Conservation (phyloP, 2,329 filamentous ascomycete species). For the Scedosporium dehoogii region DNA sequence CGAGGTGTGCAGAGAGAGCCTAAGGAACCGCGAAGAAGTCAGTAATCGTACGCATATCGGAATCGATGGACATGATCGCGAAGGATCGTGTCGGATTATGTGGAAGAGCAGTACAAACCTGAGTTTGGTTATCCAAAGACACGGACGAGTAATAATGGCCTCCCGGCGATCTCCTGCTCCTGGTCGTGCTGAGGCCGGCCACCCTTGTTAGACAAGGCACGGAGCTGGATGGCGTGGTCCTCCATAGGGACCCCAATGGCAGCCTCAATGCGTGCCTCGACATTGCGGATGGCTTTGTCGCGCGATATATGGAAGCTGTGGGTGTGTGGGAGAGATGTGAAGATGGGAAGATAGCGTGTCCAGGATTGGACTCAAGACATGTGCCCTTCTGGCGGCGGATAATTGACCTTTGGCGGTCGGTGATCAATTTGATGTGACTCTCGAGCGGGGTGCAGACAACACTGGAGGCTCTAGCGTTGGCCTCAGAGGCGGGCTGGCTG, state of each 20-base stretch:
- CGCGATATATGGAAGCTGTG: not conserved
- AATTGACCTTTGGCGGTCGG: too few relatives aligned
- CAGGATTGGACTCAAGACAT: too few relatives aligned
- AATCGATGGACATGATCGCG: not conserved
- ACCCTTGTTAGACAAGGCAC: not conserved
- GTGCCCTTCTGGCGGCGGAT: too few relatives aligned
- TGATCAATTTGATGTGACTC: too few relatives aligned
- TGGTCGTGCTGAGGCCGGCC: not conserved
- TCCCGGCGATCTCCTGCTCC: constrained; percentile 9
- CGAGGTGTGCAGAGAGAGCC: constrained; percentile 70
- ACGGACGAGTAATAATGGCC: constrained; percentile 35
- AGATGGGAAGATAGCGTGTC: not conserved
- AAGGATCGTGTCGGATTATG: not conserved
- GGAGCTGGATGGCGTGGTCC: not conserved
- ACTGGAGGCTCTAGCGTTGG: too few relatives aligned
- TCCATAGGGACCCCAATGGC: not conserved
- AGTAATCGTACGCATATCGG: not conserved
- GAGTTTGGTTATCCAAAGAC: constrained; percentile 47
- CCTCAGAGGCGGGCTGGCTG: too few relatives aligned
- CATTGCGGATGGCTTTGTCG: not conserved
- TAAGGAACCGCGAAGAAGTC: constrained; percentile 24
- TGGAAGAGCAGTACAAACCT: constrained; percentile 28
- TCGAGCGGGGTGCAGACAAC: too few relatives aligned
- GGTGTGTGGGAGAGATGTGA: not conserved
- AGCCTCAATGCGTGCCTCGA: constrained; percentile 4